Conservation (phyloP, 345 rosid species). For the Mallotus nudiflorus region DNA sequence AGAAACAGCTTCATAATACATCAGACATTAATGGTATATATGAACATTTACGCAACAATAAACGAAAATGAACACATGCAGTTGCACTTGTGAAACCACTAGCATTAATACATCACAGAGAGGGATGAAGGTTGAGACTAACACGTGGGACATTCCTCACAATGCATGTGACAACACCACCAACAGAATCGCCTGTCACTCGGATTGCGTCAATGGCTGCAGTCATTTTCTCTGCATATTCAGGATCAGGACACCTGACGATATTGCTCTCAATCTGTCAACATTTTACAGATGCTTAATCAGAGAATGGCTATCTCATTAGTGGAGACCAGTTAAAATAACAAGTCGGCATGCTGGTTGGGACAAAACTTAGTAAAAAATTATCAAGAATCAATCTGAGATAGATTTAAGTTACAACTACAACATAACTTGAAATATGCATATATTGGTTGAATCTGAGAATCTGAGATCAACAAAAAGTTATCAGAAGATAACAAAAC, state of each 20-base stretch:
- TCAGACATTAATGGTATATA: too few relatives aligned
- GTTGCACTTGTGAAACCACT: too few relatives aligned
- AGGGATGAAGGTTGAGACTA: constrained; percentile 15
- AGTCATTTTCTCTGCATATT: constrained; percentile 95
- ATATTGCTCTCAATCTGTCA: constrained; percentile 90
- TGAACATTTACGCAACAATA: too few relatives aligned
- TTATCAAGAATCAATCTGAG: too few relatives aligned
- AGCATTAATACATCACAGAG: too few relatives aligned
- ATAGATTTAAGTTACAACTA: too few relatives aligned
- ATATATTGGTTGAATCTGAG: too few relatives aligned
- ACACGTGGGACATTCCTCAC: constrained; percentile 90
- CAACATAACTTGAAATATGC: too few relatives aligned
- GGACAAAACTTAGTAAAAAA: neutral
- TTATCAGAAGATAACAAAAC: too few relatives aligned
- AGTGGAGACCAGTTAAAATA: constrained; percentile 1
- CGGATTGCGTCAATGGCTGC: constrained; percentile 88
- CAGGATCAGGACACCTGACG: constrained; percentile 94
- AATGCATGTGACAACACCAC: constrained; percentile 95
- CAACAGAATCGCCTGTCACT: constrained; percentile 83
- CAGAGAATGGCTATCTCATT: constrained; percentile 6
- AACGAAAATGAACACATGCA: too few relatives aligned
- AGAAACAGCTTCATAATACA: too few relatives aligned
- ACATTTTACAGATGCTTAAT: constrained; percentile 12
- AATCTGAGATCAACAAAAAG: too few relatives aligned
- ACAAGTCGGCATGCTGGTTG: neutral